Base-by-base conservation (phyloP, 257 asterid species). In the Primulina eburnea region DNA sequence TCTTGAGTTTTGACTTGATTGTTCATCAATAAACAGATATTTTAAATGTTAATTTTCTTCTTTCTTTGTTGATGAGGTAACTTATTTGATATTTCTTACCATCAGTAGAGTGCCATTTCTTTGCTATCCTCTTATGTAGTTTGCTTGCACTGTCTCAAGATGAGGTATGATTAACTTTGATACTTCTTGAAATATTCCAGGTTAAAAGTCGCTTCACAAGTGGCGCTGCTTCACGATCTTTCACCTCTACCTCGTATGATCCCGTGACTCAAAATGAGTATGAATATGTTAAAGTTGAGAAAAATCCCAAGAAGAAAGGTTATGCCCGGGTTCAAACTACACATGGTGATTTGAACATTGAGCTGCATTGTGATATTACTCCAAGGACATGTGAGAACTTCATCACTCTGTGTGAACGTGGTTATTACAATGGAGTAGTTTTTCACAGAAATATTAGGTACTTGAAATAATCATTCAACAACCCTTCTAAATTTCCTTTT, bases 171-270 rank as follows among this genome's bases (percentile, higher is more conserved):
- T 75, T 69, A 34, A 35, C 69, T 18, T 33, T 67, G 78, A 11
- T 11, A 43, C 65, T 74, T 69, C 14, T 79, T 65, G 69, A 52
- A 58, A 70, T 63, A 56, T 72, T 76, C 67, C 84, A 90, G 99
- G 99, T 94, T 68, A 91, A 91, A 80, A 89, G 99, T 83, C 92
- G 90, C 65, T 89, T 64, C 85, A 91, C 98, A 65, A 86, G 92
- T 60, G 99, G 97, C 64, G 97, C 98, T 71, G 97, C 99, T 73
- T 89, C 99, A 65, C 83, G 98, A 57, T 91, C 99, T 63, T 91
- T 94, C 82, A 91, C 99, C 74, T 94, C 99, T 59, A 91, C 99
- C 63, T 87, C 98, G 67, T 94, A 69, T 78, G 92, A 84, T 75
- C 99, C 98, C 30, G 95, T 94, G 71, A 89, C 98, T 24, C 70